Percentiles rank a stretch among this genome's conserved stretches.
These are phyloP conservation scores for Umbelopsis isabellina DNA, from an alignment of 192 early-diverging fungal genomes.

Conservation along the genomic window DNA sequence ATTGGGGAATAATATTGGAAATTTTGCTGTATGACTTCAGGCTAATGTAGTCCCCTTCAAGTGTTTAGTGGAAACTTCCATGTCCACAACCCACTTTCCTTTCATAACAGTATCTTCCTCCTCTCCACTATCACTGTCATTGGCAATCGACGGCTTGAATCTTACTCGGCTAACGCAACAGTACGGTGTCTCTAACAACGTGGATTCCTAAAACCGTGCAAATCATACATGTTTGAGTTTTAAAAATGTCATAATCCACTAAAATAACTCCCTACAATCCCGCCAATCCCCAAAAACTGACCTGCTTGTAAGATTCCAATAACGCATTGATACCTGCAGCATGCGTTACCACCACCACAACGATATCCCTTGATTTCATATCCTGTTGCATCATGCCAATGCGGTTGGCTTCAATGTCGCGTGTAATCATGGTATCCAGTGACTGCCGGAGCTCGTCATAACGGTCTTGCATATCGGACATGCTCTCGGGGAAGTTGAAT, in stretches of 20 bases:
- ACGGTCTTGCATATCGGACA: conserved; percentile 34
- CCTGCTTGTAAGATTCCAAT: conserved; percentile 29
- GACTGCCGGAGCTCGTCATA: conserved; percentile 24
- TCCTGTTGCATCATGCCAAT: conserved; percentile 17
- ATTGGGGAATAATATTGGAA: neutral
- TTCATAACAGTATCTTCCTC: conserved; percentile 10
- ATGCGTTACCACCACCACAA: conserved; percentile 35
- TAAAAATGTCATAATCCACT: neutral
- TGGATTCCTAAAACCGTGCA: conserved; percentile 6
- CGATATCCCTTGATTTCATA: conserved; percentile 19
- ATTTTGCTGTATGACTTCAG: neutral
- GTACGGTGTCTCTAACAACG: conserved; percentile 22
- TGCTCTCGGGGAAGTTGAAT: conserved; percentile 39
- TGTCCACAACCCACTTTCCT: conserved; percentile 23
- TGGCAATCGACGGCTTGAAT: neutral
- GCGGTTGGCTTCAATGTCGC: conserved; percentile 11
- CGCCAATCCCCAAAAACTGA: neutral
- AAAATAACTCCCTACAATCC: neutral
- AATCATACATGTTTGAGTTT: neutral
- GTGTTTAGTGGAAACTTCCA: conserved; percentile 20
- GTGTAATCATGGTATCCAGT: neutral
- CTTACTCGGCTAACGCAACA: conserved; percentile 18
- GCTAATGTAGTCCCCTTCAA: conserved; percentile 17
- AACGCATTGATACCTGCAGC: conserved; percentile 41
- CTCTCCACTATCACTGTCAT: conserved; percentile 16